These are phyloP conservation scores for Rosa persica DNA, from an alignment of 306 rosid species.

Conservation along the genomic window DNA sequence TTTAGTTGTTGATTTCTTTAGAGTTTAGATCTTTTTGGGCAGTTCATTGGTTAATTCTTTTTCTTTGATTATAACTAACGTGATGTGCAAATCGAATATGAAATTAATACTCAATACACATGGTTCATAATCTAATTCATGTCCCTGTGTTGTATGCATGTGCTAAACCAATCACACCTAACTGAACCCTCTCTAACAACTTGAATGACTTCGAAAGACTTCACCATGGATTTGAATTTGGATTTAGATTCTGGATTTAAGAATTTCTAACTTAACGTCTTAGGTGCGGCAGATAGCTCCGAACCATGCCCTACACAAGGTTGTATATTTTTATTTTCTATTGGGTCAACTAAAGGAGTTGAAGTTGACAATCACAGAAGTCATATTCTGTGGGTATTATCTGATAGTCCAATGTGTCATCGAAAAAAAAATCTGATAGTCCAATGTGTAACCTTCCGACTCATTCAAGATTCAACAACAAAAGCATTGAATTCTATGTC, in stretches of 20 bases:
- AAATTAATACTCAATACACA: background rate
- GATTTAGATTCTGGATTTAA: constrained; percentile 8
- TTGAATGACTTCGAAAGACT: background rate
- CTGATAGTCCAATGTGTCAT: background rate
- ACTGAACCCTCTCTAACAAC: background rate
- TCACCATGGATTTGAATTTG: background rate
- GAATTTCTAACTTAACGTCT: background rate
- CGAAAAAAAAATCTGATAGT: background rate
- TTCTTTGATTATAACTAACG: background rate
- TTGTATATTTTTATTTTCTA: background rate
- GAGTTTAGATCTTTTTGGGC: background rate
- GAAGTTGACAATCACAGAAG: constrained; percentile 1
- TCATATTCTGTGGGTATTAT: background rate
- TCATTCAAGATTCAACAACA: background rate
- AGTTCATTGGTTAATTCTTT: background rate
- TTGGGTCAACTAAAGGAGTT: background rate
- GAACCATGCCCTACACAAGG: background rate
- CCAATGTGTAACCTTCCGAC: background rate
- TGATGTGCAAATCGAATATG: background rate
- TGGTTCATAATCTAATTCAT: background rate
- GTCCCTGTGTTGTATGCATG: background rate
- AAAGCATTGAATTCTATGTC: background rate
- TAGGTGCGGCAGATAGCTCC: background rate
- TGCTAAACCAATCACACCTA: background rate
- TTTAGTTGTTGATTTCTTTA: background rate